Conservation (phyloP, 2,329 filamentous ascomycete species). For the Madurella fahalii region DNA sequence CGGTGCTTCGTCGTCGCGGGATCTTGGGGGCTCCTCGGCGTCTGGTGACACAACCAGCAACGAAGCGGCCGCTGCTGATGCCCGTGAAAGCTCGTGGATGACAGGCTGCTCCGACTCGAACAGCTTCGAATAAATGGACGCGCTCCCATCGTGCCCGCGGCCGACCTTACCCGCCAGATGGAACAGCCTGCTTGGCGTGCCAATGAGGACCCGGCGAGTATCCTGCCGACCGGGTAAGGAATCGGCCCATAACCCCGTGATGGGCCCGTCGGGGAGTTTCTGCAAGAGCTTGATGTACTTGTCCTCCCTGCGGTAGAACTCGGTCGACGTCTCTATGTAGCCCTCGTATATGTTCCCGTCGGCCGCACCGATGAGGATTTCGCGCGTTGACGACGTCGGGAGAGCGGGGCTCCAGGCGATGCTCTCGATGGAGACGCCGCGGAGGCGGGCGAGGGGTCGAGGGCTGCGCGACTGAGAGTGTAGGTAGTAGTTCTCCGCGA, state of each 20-base stretch:
- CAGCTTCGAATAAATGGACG: slow-evolving; percentile 78
- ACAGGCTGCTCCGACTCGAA: slow-evolving; percentile 84
- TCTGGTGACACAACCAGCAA: slow-evolving; percentile 75
- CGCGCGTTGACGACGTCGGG: slow-evolving; percentile 87
- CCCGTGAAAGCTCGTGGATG: slow-evolving; percentile 65
- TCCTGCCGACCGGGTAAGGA: slow-evolving; percentile 63
- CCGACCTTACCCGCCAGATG: slow-evolving; percentile 78
- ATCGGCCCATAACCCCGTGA: slow-evolving; percentile 85
- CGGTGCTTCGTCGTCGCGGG: slow-evolving; percentile 52
- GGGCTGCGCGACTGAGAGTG: slow-evolving; percentile 91
- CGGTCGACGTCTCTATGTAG: slow-evolving; percentile 88
- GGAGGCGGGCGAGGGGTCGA: slow-evolving; percentile 73
- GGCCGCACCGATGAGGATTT: slow-evolving; percentile 87
- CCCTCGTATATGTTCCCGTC: slow-evolving; percentile 94
- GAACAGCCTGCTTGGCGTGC: slow-evolving; percentile 72
- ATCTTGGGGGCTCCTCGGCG: slow-evolving; percentile 47
- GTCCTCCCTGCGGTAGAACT: slow-evolving; percentile 94
- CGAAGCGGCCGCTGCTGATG: slow-evolving; percentile 58
- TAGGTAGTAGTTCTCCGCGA: slow-evolving; percentile 96
- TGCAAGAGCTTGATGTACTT: slow-evolving; percentile 83
- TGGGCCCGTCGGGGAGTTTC: slow-evolving; percentile 74
- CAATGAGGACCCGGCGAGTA: slow-evolving; percentile 70
- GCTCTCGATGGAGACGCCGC: slow-evolving; percentile 81
- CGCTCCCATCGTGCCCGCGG: slow-evolving; percentile 71
- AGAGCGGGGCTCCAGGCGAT: slow-evolving; percentile 93